These are phyloP conservation scores for Citrus reticulata DNA, from an alignment of 345 rosid genomes.

Conservation along the genomic window DNA sequence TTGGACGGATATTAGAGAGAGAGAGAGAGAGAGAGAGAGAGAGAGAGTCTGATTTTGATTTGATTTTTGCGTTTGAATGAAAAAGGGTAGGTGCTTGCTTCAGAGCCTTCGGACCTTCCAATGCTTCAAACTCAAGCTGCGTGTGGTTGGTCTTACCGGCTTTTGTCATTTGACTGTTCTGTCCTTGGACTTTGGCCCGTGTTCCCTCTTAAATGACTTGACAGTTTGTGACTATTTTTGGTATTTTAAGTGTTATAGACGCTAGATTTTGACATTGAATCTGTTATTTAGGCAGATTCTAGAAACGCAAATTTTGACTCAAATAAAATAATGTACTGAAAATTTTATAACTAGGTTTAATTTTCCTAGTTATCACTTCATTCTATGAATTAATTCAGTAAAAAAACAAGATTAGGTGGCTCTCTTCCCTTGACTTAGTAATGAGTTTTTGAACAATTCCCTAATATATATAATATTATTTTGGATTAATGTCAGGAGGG, in stretches of 20 bases:
- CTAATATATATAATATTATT: no score
- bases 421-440: neutral
- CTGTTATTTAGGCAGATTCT: no score
- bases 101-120: constrained; percentile 15
- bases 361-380: no score
- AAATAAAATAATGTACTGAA: no score
- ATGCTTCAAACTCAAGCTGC: constrained; percentile 22
- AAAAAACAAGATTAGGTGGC: neutral
- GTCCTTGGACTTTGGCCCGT: neutral
- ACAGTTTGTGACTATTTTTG: neutral
- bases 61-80: neutral
- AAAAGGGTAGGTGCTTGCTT: neutral
- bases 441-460: neutral
- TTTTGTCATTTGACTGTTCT: constrained; percentile 6
- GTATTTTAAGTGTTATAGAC: neutral
- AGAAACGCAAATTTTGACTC: neutral
- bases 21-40: neutral
- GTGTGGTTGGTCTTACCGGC: neutral
- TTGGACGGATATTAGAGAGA: neutral
- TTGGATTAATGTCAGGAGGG: fast-evolving
- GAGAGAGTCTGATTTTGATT: neutral
- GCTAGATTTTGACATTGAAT: neutral
- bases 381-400: no score
- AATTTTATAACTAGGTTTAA: no score
- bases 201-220: neutral